phyloP scores from a whole-genome alignment of 495 filamentous ascomycete species.

The Corynascus novoguineensis region DNA sequence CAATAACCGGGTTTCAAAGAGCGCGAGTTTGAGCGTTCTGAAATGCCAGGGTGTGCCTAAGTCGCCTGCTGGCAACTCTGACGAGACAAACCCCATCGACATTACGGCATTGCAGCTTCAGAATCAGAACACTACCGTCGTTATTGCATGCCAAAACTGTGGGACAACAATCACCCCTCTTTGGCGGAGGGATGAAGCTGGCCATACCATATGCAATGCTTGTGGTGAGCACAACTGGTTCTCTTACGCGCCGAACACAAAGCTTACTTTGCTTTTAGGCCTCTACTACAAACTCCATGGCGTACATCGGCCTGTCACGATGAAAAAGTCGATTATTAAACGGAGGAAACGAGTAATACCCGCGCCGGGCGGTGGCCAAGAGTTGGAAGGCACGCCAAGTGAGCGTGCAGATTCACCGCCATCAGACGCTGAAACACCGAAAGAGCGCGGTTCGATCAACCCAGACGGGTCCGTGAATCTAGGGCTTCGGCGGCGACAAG shows the following conservation, averaged over 20 bases:
- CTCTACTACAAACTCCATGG: conserved; percentile 98
- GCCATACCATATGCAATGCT: conserved; percentile 97
- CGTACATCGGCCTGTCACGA: conserved; percentile 81
- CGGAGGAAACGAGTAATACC: conserved; percentile 93
- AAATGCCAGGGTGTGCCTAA: conserved; percentile 37
- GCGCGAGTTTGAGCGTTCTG: conserved; percentile 59
- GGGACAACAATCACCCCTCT: conserved; percentile 93
- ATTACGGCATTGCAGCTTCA: conserved; percentile 43
- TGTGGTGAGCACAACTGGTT: conserved; percentile 63
- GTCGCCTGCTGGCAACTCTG: conserved; percentile 24
- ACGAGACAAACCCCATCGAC: conserved; percentile 41
- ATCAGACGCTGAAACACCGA: conserved; percentile 33
- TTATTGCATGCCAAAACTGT: conserved; percentile 96
- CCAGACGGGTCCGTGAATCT: conserved; percentile 55
- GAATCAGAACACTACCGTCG: conserved; percentile 58
- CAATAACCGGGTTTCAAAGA: conserved; percentile 93
- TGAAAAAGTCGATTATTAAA: conserved; percentile 98
- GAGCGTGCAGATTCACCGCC: conserved; percentile 42
- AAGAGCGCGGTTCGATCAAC: conserved; percentile 46
- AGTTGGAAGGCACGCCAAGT: conserved; percentile 37
- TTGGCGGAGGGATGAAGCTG: conserved; percentile 90
- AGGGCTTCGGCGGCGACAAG: conserved; percentile 49
- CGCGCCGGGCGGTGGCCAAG: conserved; percentile 45
- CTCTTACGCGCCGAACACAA: not conserved
- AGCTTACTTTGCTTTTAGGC: conserved; percentile 46